phyloP scores from a whole-genome alignment of 768 basidiomycete genomes.

The Leccinum imitatum region DNA sequence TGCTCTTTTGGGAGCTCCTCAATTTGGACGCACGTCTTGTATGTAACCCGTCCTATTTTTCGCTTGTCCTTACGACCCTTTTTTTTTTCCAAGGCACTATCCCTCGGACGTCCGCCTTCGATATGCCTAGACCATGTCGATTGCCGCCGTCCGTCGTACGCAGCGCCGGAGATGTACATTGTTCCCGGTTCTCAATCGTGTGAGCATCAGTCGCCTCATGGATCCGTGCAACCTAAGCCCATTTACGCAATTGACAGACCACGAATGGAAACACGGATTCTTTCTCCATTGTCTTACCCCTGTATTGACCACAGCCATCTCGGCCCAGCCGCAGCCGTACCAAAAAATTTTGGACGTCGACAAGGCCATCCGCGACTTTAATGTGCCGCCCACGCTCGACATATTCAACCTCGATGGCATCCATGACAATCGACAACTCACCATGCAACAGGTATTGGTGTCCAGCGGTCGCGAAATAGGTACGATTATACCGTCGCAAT shows the following conservation, averaged over 20 bases:
- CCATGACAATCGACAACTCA: conserved; percentile 48
- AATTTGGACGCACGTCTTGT: conserved; percentile 68
- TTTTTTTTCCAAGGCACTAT: conserved; percentile 49
- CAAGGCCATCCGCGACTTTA: conserved; percentile 52
- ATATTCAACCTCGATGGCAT: conserved; percentile 39
- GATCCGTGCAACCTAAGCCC: conserved; percentile 2
- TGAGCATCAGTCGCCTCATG: conserved; percentile 18
- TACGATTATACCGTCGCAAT: conserved; percentile 29
- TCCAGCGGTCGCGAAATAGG: conserved; percentile 64
- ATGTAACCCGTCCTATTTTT: conserved; percentile 35
- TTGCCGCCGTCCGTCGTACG: conserved; percentile 43
- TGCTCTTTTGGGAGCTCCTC: conserved; percentile 73
- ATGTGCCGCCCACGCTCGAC: conserved; percentile 49
- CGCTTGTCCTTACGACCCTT: conserved; percentile 8
- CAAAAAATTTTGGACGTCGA: conserved; percentile 53
- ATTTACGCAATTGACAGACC: conserved; percentile 43
- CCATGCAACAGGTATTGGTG: conserved; percentile 65
- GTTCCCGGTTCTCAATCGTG: conserved; percentile 31
- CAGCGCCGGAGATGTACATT: conserved; percentile 29
- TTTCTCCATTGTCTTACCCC: conserved; percentile 62
- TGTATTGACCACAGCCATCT: conserved; percentile 56
- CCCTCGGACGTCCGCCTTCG: conserved; percentile 71
- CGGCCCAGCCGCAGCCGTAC: conserved; percentile 54
- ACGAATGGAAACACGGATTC: conserved; percentile 71
- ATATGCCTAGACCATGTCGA: conserved; percentile 66